A percentile compares a stretch with the other conserved stretches of the same genome.
phyloP scores from a whole-genome alignment of 2,329 filamentous ascomycete species.

The Aspergillus sp. region DNA sequence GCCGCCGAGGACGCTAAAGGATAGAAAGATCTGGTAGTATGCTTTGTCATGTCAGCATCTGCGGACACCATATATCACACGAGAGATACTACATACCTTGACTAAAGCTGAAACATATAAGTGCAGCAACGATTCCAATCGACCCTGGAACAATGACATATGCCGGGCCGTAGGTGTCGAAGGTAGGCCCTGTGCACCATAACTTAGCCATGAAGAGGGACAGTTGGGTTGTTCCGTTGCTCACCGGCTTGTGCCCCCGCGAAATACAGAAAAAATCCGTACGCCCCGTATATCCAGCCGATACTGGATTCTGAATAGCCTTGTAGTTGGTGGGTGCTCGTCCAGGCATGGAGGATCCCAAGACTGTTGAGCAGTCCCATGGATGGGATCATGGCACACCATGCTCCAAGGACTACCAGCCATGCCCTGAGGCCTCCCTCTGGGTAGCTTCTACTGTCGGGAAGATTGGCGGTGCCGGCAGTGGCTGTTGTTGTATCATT shows the following conservation, averaged over 20 bases:
- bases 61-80: neutral
- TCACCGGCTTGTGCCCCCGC: constrained; percentile 22
- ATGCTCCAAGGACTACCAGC: constrained; percentile 44
- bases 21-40: constrained; percentile 39
- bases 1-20: constrained; percentile 34
- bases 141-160: constrained; percentile 17
- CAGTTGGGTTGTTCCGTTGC: neutral
- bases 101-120: constrained; percentile 8
- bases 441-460: constrained; percentile 19
- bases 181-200: constrained; percentile 13
- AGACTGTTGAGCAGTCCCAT: constrained; percentile 44
- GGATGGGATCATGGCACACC: constrained; percentile 35
- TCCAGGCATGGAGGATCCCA: constrained; percentile 41
- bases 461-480: too few species aligned
- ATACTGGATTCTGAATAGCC: constrained; percentile 34
- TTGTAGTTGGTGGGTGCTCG: constrained; percentile 35
- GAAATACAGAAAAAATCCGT: constrained; percentile 40
- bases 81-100: constrained; percentile 9
- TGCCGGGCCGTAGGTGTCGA: constrained; percentile 15
- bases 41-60: constrained; percentile 24
- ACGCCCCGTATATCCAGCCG: constrained; percentile 44
- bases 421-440: constrained; percentile 45
- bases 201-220: neutral
- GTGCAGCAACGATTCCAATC: constrained; percentile 15
- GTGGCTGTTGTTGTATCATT: too few species aligned